Evolutionary conservation across 345 rosid species (phyloP).

Genomic region (Firmiana major): DNA sequence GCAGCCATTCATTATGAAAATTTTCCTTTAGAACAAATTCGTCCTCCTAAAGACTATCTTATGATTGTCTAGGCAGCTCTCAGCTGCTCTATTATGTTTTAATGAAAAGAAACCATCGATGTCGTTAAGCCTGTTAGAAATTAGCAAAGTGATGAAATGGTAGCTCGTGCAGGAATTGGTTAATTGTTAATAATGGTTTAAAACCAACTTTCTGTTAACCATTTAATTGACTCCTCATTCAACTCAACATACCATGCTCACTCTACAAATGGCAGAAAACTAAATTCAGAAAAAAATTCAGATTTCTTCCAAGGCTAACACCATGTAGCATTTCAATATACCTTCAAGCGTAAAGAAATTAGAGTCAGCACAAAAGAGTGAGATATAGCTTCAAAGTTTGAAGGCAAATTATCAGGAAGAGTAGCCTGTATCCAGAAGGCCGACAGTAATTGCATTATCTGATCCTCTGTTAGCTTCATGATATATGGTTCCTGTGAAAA

Average conservation of each 20-base stretch:
- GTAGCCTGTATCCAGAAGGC: conserved; percentile 84
- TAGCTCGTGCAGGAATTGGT: background rate
- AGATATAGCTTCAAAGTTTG: conserved; percentile 87
- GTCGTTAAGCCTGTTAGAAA: background rate
- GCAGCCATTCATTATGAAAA: background rate
- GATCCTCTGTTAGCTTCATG: conserved; percentile 83
- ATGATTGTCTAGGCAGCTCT: background rate
- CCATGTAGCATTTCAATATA: conserved; percentile 17
- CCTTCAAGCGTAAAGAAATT: conserved; percentile 75
- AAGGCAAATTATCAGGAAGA: conserved; percentile 72
- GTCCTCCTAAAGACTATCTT: background rate
- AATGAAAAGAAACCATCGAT: background rate
- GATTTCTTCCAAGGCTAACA: background rate
- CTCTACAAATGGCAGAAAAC: background rate
- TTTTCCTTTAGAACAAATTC: background rate
- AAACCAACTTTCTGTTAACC: background rate
- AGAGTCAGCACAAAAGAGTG: conserved; percentile 70
- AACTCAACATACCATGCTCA: background rate
- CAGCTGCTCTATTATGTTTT: background rate
- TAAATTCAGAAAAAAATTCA: conserved; percentile 1
- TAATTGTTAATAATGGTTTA: background rate
- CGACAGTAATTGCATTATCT: conserved; percentile 77
- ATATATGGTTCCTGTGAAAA: conserved; percentile 60
- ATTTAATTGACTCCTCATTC: background rate
- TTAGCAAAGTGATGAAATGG: background rate